Conservation (phyloP, 2,329 filamentous ascomycete species). For the Dryadomyces quercus-mongolicae region DNA sequence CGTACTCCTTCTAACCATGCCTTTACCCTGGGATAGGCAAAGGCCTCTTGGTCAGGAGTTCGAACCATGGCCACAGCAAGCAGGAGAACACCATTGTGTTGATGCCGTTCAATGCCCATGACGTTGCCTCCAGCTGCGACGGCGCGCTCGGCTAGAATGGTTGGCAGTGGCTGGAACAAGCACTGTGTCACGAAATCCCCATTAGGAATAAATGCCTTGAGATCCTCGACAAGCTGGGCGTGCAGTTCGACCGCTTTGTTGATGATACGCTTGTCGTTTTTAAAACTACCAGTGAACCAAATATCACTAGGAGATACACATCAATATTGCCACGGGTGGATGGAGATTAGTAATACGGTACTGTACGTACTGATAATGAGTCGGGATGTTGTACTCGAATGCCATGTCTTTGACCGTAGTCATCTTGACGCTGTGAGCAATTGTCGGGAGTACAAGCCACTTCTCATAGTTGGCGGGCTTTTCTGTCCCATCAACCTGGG, state of each 20-base stretch:
- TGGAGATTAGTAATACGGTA: neutral
- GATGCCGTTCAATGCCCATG: neutral
- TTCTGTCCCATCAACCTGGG: neutral
- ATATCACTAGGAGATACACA: conserved; percentile 1
- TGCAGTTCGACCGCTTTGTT: conserved; percentile 25
- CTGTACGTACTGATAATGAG: neutral
- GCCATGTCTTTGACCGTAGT: neutral
- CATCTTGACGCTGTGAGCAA: conserved; percentile 14
- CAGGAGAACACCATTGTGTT: neutral
- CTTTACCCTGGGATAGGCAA: neutral
- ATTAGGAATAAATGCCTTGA: conserved; percentile 21
- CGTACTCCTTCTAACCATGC: neutral
- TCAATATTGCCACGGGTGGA: too few species aligned
- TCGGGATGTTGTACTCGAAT: conserved; percentile 1
- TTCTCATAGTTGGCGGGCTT: neutral
- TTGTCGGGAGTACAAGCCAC: conserved; percentile 4
- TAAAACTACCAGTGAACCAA: conserved; percentile 16
- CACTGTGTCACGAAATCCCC: conserved; percentile 20
- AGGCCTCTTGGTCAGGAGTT: neutral
- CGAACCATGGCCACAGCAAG: neutral
- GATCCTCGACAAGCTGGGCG: neutral
- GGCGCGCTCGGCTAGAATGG: neutral
- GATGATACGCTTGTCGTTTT: conserved; percentile 22
- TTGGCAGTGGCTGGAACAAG: neutral
- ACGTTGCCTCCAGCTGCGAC: neutral